Base-by-base conservation (phyloP, 352 stramenopile genomes). In the Pythium utonaiense region DNA sequence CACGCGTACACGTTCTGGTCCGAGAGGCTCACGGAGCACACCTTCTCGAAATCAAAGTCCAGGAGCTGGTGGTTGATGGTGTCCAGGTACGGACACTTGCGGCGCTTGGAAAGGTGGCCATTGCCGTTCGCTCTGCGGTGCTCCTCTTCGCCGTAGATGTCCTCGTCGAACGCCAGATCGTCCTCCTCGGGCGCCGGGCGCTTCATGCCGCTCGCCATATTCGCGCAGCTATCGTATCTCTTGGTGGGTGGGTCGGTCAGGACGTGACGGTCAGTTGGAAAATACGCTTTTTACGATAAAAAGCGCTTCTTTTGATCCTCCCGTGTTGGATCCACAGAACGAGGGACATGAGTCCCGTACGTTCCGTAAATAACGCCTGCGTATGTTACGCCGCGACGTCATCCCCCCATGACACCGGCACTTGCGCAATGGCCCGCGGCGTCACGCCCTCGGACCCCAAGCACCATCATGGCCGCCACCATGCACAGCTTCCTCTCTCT, bases 1-100 rank as follows among this genome's bases (percentile, higher is more conserved):
- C 98, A 99, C 19, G 84, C 90, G 74, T 99, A 99, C 22, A 99
- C 96, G 75, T 99, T 98, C 41, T 98, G 86, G 63, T 98, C 96
- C 19, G 87, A 95, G 30, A 99, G 78, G 21, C 91, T 98, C 33
- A 99, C 77, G 49, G 90, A 98, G 80, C 97, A 98, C 3, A 98
- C 81, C 62, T 98, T 98, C 74, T 99, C 95, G 57, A 99, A 98
- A 78, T 99, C 97, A 74, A 99, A 99, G 73, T 99, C 97, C 38
- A 99, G 81, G 50, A 98, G 65, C 52, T 98, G 89, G 62, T 98
- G 91, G 71, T 99, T 96, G 55, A 99, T 93, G 12, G 96, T 99
- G 81, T 99, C 97, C 34, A 99, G 77, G 73, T 99, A 99, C 49
- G 97, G 97, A 69, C 97, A 99, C 69, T 96, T 96, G 66, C 83